These are phyloP conservation scores for Usnea hakonensis DNA, from an alignment of 495 filamentous ascomycete genomes.

Conservation along the genomic window DNA sequence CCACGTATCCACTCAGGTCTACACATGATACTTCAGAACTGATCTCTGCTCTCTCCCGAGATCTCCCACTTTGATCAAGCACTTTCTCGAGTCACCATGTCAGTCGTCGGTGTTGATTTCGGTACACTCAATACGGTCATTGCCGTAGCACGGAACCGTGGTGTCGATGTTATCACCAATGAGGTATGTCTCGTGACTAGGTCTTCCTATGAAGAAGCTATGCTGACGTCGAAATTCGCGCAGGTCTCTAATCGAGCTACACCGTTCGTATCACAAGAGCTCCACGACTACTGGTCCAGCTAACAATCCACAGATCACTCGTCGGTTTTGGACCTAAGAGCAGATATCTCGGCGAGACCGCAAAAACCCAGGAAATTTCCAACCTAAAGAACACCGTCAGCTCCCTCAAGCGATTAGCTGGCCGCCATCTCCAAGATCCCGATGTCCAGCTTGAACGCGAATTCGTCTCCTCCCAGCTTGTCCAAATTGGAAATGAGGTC, in stretches of 20 bases:
- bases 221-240: conserved; percentile 31
- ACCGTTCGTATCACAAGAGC: conserved; percentile 58
- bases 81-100: not conserved
- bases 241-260: conserved; percentile 98
- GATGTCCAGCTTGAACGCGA: conserved; percentile 88
- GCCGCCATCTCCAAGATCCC: conserved; percentile 77
- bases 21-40: not conserved
- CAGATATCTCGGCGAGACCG: conserved; percentile 86
- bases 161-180: conserved; percentile 93
- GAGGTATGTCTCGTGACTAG: not conserved
- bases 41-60: not conserved
- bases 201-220: not conserved
- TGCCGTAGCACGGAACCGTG: conserved; percentile 93
- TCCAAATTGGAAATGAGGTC: conserved; percentile 87
- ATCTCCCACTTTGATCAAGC: not conserved
- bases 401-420: conserved; percentile 85
- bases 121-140: conserved; percentile 95
- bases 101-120: conserved; percentile 84
- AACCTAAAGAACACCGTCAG: conserved; percentile 98
- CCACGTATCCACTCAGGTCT: not conserved
- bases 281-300: conserved; percentile 18
- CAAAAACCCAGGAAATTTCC: conserved; percentile 98
- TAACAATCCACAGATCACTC: conserved; percentile 58
- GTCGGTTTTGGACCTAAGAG: conserved; percentile 92
- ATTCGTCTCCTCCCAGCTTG: conserved; percentile 77